Evolutionary conservation across 441 rosid genomes (phyloP), one percentile per base, ranked within the genome.

Genomic region (Gossypium aridum): DNA sequence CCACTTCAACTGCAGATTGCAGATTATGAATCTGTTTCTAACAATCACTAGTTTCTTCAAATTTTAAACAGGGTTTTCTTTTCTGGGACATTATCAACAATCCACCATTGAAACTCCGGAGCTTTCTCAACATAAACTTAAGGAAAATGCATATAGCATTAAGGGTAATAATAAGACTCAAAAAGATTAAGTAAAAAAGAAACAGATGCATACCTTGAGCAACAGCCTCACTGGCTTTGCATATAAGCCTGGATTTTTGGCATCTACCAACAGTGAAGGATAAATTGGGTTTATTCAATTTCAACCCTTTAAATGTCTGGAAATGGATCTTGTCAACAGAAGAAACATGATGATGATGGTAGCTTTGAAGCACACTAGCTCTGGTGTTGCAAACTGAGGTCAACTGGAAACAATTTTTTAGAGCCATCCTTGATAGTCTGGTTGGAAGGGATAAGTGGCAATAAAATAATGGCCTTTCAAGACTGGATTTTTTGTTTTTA

Each of bases 181-280:
- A 16, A n/a, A 74, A 54, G 7, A 3, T 5, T 1, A 7, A 10
- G 9, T 34, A 34, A 34, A 34, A 34, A n/a, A n/a, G 67, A 13
- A 56, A 47, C 10, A 1, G 47, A 31, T 2, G 45, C 70, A 13
- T 64, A 89, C 91, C 91, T 85, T 81, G 79, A 59, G 81, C 83
- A 22, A 87, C 75, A 53, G 93, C 91, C 78, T 84, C 86, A 0
- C 86, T 76, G 77, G 91, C 93, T 71, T 86, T 81, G 90, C 89
- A 89, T 55, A 89, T 72, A 39, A 84, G 14, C 73, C 72, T 55
- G 43, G 80, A 71, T 59, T 79, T 84, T 49, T 57, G 75, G 80
- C 13, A 28, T 74, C 80, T 79, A 75, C 71, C 23, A 68, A 62
- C 62, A 74, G 79, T 56, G 4, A 61, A 70, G 2, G 83, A 72